Evolutionary conservation across 352 stramenopile species (phyloP).

Genomic region (Phytopythium mirpurense): DNA sequence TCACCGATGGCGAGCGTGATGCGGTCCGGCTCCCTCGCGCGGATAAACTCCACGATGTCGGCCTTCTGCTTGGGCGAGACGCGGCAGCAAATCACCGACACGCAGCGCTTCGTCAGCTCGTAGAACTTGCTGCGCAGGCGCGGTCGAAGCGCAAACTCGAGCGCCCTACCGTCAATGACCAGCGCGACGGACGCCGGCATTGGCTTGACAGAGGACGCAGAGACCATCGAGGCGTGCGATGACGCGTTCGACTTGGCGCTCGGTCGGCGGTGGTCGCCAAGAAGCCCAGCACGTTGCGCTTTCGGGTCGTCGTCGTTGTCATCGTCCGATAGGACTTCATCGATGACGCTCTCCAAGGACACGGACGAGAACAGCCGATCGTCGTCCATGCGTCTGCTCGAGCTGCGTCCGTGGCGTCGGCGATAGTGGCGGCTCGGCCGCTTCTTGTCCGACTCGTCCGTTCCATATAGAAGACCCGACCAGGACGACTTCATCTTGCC

Average conservation of each 20-base stretch:
- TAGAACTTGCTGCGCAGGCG: constrained; percentile 57
- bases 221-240: not conserved
- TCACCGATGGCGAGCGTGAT: constrained; percentile 93
- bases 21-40: constrained; percentile 54
- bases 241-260: not conserved
- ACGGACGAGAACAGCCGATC: not conserved
- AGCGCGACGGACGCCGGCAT: constrained; percentile 44
- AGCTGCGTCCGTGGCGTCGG: not conserved
- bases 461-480: constrained; percentile 3
- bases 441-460: constrained; percentile 1
- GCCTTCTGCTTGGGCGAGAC: constrained; percentile 88
- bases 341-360: constrained; percentile 2
- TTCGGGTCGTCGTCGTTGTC: not conserved
- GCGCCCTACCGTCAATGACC: constrained; percentile 91
- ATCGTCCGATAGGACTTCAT: constrained; percentile 1
- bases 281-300: constrained; percentile 1
- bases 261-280: not conserved
- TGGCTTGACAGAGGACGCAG: not conserved
- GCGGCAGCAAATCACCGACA: constrained; percentile 84
- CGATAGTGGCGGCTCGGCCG: not conserved
- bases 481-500: not conserved
- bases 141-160: constrained; percentile 65
- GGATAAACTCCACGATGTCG: constrained; percentile 76
- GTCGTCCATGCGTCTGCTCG: not conserved
- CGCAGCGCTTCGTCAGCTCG: constrained; percentile 59